Evolutionary conservation across 106 monocot genomes (phyloP).

Genomic region (Xerophyta viscosa): DNA sequence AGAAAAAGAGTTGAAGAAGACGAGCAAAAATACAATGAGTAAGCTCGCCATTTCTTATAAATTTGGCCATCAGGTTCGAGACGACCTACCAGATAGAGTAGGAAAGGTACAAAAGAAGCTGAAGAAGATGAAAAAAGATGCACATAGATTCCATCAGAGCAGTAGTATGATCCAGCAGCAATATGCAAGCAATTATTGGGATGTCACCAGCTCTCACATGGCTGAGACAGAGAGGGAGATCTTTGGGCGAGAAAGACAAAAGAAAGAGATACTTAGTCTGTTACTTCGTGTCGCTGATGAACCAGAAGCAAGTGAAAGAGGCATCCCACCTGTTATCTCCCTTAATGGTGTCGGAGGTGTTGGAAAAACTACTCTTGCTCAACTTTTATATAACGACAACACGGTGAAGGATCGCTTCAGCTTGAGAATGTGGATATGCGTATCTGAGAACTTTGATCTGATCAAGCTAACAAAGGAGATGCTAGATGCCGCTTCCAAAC

Average conservation of each 20-base stretch:
- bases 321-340: neutral
- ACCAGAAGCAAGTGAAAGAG: neutral
- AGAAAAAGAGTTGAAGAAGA: neutral
- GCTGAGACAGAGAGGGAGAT: neutral
- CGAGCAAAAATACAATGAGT: neutral
- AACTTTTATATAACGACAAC: slow-evolving; percentile 13
- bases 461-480: slow-evolving; percentile 14
- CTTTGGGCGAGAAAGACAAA: neutral
- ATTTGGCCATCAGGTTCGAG: neutral
- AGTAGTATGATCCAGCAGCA: neutral
- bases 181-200: neutral
- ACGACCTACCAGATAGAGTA: neutral
- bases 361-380: slow-evolving; percentile 44
- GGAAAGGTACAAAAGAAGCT: neutral
- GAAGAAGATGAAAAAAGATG: neutral
- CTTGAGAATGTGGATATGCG: slow-evolving; percentile 23
- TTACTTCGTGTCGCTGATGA: neutral
- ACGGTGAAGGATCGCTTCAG: slow-evolving; percentile 6
- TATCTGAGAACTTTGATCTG: slow-evolving; percentile 6
- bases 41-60: neutral
- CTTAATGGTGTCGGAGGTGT: slow-evolving; percentile 22
- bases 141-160: neutral
- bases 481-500: slow-evolving; percentile 12
- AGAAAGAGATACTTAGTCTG: neutral
- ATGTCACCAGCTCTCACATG: neutral